These are phyloP conservation scores for Sicyos edulis DNA, from an alignment of 306 rosid genomes.

Conservation along the genomic window DNA sequence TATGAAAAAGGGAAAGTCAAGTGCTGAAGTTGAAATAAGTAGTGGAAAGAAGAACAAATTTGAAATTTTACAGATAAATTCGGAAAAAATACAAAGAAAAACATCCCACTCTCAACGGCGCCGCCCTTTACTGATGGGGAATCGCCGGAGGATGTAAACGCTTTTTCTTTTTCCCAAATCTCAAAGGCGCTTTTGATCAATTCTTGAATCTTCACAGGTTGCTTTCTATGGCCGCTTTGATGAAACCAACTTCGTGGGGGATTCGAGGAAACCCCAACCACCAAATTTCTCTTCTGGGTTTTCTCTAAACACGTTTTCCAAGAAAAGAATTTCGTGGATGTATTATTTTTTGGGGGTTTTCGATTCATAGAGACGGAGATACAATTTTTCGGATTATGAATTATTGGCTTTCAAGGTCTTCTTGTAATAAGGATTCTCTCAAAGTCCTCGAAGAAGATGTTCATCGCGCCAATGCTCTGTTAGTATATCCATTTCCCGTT, in stretches of 20 bases:
- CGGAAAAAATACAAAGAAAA: neutral
- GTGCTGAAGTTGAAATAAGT: neutral
- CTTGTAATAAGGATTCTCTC: conserved; percentile 48
- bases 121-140: neutral
- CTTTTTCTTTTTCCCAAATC: neutral
- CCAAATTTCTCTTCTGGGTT: conserved; percentile 16
- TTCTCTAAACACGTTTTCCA: neutral
- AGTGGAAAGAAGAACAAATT: neutral
- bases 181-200: conserved; percentile 8
- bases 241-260: neutral
- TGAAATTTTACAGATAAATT: neutral
- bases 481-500: conserved; percentile 22
- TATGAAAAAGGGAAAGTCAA: neutral
- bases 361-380: neutral
- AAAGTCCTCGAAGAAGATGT: conserved; percentile 69
- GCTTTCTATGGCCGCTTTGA: neutral
- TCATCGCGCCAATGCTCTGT: conserved; percentile 73
- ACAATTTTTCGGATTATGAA: conserved; percentile 31
- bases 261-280: neutral
- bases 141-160: neutral
- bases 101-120: conserved; percentile 4
- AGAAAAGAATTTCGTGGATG: conserved; percentile 10
- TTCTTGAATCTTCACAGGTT: conserved; percentile 5
- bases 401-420: conserved; percentile 49
- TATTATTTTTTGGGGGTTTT: conserved; percentile 5